A percentile compares a stretch with the other conserved stretches of the same genome.
Evolutionary conservation across 768 basidiomycete species (phyloP).

Genomic region (Macrolepiota fuliginosa): DNA sequence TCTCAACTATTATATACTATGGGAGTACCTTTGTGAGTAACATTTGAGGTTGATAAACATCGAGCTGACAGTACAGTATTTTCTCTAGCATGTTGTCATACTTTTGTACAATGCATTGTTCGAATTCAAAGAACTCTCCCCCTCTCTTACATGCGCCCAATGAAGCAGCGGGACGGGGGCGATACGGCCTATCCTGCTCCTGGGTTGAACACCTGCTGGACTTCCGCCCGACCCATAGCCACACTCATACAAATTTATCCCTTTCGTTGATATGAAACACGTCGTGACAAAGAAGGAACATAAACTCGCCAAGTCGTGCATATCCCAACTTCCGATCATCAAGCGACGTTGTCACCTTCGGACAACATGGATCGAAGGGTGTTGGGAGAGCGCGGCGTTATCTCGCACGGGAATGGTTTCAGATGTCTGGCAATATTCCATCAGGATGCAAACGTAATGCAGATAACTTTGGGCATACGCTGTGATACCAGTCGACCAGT

Average conservation of each 20-base stretch:
- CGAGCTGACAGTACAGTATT: background rate
- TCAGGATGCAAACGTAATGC: no score
- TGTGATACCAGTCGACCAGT: conserved; percentile 29
- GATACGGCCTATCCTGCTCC: no score
- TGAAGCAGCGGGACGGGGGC: no score
- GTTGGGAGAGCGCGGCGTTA: conserved; percentile 22
- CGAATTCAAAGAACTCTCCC: background rate
- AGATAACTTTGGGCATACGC: conserved; percentile 17
- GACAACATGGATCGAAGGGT: background rate
- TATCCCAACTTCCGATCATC: background rate
- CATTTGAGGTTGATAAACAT: background rate
- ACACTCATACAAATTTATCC: no score
- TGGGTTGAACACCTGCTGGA: no score
- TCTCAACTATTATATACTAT: background rate
- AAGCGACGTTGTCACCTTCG: background rate
- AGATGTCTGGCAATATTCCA: conserved; percentile 17
- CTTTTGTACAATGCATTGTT: background rate
- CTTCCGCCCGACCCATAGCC: no score
- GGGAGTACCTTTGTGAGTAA: background rate
- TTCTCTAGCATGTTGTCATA: background rate
- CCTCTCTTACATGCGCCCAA: no score
- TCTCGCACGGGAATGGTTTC: conserved; percentile 23
- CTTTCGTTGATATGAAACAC: no score
- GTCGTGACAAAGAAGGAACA: no score
- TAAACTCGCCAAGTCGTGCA: background rate